These are phyloP conservation scores for Colletotrichum sp. DNA, from an alignment of 2,329 filamentous ascomycete species.

Conservation along the genomic window DNA sequence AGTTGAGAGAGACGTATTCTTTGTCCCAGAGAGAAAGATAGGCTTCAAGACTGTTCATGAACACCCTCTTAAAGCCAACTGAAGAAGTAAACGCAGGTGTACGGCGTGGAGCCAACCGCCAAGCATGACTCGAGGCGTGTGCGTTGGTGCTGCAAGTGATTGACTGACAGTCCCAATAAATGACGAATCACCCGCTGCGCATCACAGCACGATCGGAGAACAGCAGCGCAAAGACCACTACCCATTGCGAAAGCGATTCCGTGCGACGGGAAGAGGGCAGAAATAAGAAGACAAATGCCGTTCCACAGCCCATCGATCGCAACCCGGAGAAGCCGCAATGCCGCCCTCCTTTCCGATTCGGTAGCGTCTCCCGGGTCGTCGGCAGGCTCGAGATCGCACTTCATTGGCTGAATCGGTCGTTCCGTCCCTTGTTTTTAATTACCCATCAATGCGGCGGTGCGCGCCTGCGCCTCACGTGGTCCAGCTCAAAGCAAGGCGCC, in stretches of 20 bases:
- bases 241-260: neutral
- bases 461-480: neutral
- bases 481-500: neutral
- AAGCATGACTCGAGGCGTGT: neutral
- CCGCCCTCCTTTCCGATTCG: neutral
- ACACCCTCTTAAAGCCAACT: neutral
- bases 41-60: neutral
- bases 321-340: neutral
- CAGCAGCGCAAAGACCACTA: neutral
- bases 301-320: neutral
- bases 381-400: neutral
- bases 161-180: neutral
- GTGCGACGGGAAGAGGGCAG: accelerated
- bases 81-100: neutral
- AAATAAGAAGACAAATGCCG: neutral
- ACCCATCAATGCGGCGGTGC: neutral
- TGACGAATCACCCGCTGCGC: neutral
- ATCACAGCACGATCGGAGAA: neutral
- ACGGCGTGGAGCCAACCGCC: neutral
- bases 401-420: neutral
- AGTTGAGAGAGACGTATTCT: neutral
- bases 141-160: neutral
- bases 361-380: neutral
- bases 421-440: neutral
- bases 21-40: accelerated